phyloP scores from a whole-genome alignment of 2,329 filamentous ascomycete genomes.

The Alternaria brassicicola region DNA sequence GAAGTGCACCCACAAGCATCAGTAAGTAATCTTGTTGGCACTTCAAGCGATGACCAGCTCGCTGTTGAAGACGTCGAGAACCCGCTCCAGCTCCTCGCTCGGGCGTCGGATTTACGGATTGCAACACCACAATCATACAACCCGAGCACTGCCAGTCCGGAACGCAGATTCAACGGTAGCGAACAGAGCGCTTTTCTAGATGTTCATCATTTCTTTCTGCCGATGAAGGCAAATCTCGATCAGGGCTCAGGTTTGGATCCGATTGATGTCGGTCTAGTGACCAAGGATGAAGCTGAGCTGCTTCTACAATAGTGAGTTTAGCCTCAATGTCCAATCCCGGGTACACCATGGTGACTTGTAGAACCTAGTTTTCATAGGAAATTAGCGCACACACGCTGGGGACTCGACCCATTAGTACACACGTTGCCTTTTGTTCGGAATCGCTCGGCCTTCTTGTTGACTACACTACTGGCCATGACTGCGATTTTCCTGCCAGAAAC shows the following conservation, averaged over 20 bases:
- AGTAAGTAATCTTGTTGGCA: slow-evolving; percentile 36
- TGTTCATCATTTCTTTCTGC: slow-evolving; percentile 70
- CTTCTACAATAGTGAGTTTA: slow-evolving; percentile 67
- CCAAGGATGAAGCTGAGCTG: slow-evolving; percentile 66
- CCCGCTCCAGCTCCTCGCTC: slow-evolving; percentile 72
- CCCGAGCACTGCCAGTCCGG: slow-evolving; percentile 35
- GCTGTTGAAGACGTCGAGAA: slow-evolving; percentile 76
- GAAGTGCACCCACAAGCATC: neutral
- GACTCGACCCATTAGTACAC: slow-evolving; percentile 71
- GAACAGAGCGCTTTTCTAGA: slow-evolving; percentile 53
- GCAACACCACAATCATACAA: slow-evolving; percentile 48
- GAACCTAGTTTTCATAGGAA: slow-evolving; percentile 67
- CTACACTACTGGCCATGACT: slow-evolving; percentile 71
- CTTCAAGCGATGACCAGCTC: slow-evolving; percentile 52
- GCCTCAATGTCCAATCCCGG: neutral
- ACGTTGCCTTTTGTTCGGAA: slow-evolving; percentile 69
- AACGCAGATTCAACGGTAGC: slow-evolving; percentile 34
- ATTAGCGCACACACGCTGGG: slow-evolving; percentile 75
- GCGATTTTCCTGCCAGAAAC: slow-evolving; percentile 70
- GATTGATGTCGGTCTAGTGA: slow-evolving; percentile 72
- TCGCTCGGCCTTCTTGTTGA: slow-evolving; percentile 73
- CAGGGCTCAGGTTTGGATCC: slow-evolving; percentile 69
- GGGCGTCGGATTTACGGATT: slow-evolving; percentile 72
- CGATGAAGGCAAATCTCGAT: slow-evolving; percentile 67
- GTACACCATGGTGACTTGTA: neutral